These are phyloP conservation scores for Ophiostoma sp. DNA, from an alignment of 2,329 filamentous ascomycete species.

Conservation along the genomic window DNA sequence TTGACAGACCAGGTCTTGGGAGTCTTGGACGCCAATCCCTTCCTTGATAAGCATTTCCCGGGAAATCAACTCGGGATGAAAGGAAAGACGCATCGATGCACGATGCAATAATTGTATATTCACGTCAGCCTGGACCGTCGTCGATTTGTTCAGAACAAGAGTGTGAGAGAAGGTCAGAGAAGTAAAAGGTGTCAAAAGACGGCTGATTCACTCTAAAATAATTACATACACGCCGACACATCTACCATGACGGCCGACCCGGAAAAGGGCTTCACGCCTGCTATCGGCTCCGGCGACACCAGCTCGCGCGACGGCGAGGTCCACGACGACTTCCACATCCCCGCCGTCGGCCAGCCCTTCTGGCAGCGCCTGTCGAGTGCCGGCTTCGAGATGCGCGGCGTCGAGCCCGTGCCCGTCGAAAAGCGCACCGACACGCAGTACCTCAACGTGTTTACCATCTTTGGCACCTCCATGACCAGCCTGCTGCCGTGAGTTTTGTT, in stretches of 20 bases:
- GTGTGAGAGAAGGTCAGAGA: too few relatives aligned
- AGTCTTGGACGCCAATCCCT: constrained; percentile 2
- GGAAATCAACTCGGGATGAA: background rate
- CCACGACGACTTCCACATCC: constrained; percentile 21
- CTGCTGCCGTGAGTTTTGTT: constrained; percentile 37
- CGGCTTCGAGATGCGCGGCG: constrained; percentile 41
- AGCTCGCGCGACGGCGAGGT: background rate
- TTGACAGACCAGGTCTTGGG: background rate
- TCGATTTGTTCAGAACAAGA: background rate
- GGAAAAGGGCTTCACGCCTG: background rate
- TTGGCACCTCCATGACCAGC: constrained; percentile 46
- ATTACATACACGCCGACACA: background rate
- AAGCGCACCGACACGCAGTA: constrained; percentile 40
- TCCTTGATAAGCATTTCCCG: background rate
- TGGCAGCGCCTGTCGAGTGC: constrained; percentile 17
- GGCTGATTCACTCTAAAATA: too few relatives aligned
- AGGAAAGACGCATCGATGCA: background rate
- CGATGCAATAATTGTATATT: background rate
- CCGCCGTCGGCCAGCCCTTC: constrained; percentile 14
- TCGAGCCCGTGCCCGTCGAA: constrained; percentile 41
- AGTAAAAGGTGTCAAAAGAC: too few relatives aligned
- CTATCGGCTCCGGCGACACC: background rate
- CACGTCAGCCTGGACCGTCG: background rate
- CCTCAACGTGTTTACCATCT: constrained; percentile 45
- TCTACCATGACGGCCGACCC: background rate